A percentile compares a stretch with the other conserved stretches of the same genome.
Evolutionary conservation across 2,329 filamentous ascomycete species (phyloP).

Genomic region (Exophiala spinifera): DNA sequence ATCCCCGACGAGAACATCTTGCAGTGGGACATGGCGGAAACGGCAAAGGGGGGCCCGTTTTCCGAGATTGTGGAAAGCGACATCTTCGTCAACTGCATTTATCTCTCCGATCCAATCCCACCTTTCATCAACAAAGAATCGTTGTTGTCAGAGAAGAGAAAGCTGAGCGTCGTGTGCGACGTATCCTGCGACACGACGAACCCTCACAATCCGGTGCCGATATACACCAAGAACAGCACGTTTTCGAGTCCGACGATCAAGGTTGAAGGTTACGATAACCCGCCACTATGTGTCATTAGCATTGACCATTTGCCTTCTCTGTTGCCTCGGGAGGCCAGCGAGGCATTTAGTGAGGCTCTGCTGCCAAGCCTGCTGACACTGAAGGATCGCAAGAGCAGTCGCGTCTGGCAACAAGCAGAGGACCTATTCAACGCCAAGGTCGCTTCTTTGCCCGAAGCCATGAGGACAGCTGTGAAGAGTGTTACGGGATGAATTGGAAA

Average conservation of each 20-base stretch:
- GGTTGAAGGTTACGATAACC: slow-evolving; percentile 59
- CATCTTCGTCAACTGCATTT: slow-evolving; percentile 87
- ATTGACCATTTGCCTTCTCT: slow-evolving; percentile 84
- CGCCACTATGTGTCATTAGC: slow-evolving; percentile 73
- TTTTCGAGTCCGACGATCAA: slow-evolving; percentile 84
- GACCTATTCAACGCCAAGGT: slow-evolving; percentile 74
- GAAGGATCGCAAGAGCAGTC: slow-evolving; percentile 67
- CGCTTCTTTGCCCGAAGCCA: slow-evolving; percentile 56
- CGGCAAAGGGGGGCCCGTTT: slow-evolving; percentile 71
- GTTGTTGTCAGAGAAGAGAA: slow-evolving; percentile 65
- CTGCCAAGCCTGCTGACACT: slow-evolving; percentile 74
- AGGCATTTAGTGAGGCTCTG: slow-evolving; percentile 76
- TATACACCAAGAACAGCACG: slow-evolving; percentile 81
- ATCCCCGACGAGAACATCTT: slow-evolving; percentile 66
- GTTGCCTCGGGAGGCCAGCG: slow-evolving; percentile 79
- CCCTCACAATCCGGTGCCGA: slow-evolving; percentile 57
- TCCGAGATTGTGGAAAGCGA: slow-evolving; percentile 70
- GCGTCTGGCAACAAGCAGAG: slow-evolving; percentile 82
- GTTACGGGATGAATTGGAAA: slow-evolving; percentile 6
- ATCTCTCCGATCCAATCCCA: slow-evolving; percentile 73
- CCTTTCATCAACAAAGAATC: slow-evolving; percentile 73
- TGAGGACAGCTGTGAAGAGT: slow-evolving; percentile 18
- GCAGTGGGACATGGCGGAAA: slow-evolving; percentile 78
- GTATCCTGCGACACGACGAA: slow-evolving; percentile 52
- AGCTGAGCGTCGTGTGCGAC: slow-evolving; percentile 76